A percentile compares a stretch with the other conserved stretches of the same genome.
These are phyloP conservation scores for Alternaria metachromatica DNA, from an alignment of 2,329 filamentous ascomycete species.

Conservation along the genomic window DNA sequence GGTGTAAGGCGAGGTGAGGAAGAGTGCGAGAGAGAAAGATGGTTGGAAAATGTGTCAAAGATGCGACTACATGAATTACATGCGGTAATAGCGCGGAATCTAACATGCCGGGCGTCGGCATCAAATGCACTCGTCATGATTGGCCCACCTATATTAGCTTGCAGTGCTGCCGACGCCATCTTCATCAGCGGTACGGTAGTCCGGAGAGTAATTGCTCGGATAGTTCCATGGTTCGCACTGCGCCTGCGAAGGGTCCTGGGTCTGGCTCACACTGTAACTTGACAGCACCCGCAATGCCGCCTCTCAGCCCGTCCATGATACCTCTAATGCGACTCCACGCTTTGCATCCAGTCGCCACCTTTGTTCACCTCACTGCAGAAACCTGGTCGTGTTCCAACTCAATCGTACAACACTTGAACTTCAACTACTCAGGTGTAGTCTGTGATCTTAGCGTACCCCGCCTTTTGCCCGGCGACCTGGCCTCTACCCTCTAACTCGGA, in stretches of 20 bases:
- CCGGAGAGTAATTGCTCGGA: conserved; percentile 15
- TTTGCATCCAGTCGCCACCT: neutral
- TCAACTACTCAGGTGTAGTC: neutral
- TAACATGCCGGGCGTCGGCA: conserved; percentile 28
- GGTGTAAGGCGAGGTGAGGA: neutral
- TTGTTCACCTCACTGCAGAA: neutral
- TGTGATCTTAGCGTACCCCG: conserved; percentile 4
- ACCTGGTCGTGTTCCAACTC: neutral
- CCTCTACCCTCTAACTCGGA: neutral
- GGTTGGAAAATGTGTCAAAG: conserved; percentile 18
- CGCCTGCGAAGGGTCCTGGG: conserved; percentile 12
- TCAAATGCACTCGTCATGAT: conserved; percentile 32
- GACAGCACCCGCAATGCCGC: neutral
- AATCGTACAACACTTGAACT: neutral
- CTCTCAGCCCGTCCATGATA: neutral
- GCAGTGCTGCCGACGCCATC: conserved; percentile 17
- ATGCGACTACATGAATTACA: conserved; percentile 11
- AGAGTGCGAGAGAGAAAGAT: conserved; percentile 4
- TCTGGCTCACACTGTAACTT: neutral
- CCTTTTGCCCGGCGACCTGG: neutral
- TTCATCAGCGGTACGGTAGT: conserved; percentile 19
- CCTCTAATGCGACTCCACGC: neutral
- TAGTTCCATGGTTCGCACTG: conserved; percentile 16
- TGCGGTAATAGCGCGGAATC: conserved; percentile 29
- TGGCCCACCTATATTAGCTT: conserved; percentile 22